Percentiles rank a stretch among this genome's conserved stretches.
Evolutionary conservation across 2,329 filamentous ascomycete genomes (phyloP).

Genomic region (Curvularia spicifera): DNA sequence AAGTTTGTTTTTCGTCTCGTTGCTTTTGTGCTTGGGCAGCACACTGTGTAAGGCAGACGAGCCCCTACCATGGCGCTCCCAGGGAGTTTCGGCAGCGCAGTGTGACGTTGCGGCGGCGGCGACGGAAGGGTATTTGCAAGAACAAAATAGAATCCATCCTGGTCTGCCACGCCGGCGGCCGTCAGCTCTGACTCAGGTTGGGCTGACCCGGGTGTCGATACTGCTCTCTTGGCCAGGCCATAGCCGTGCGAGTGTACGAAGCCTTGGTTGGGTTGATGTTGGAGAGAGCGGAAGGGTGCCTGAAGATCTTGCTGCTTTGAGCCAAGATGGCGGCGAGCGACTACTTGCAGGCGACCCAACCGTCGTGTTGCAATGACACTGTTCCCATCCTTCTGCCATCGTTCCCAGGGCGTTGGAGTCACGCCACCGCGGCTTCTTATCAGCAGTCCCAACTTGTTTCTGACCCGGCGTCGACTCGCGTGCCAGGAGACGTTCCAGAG

Average conservation of each 20-base stretch:
- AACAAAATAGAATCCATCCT: constrained; percentile 1
- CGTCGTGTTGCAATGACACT: constrained; percentile 17
- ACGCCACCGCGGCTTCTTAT: constrained; percentile 17
- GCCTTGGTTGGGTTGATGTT: constrained; percentile 1
- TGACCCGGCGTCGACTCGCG: constrained; percentile 23
- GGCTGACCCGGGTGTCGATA: constrained; percentile 8
- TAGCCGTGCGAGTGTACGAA: neutral
- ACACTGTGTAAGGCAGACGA: neutral
- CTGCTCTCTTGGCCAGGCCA: neutral
- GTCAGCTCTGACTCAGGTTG: constrained; percentile 10
- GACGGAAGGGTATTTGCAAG: constrained; percentile 8
- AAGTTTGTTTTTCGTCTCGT: neutral
- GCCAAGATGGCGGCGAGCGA: constrained; percentile 15
- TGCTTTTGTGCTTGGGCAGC: constrained; percentile 1
- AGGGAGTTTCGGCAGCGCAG: constrained; percentile 1
- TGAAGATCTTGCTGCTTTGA: constrained; percentile 25
- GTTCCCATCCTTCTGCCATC: constrained; percentile 12
- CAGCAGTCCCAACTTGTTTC: constrained; percentile 17
- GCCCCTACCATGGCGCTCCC: neutral
- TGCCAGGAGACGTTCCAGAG: constrained; percentile 17
- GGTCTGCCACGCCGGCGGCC: constrained; percentile 4
- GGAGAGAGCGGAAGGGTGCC: constrained; percentile 13
- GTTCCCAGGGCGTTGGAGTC: constrained; percentile 16
- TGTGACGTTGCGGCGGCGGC: constrained; percentile 9
- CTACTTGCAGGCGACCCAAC: constrained; percentile 15